These are phyloP conservation scores for Scedosporium dehoogii DNA, from an alignment of 2,329 filamentous ascomycete genomes.

Conservation along the genomic window DNA sequence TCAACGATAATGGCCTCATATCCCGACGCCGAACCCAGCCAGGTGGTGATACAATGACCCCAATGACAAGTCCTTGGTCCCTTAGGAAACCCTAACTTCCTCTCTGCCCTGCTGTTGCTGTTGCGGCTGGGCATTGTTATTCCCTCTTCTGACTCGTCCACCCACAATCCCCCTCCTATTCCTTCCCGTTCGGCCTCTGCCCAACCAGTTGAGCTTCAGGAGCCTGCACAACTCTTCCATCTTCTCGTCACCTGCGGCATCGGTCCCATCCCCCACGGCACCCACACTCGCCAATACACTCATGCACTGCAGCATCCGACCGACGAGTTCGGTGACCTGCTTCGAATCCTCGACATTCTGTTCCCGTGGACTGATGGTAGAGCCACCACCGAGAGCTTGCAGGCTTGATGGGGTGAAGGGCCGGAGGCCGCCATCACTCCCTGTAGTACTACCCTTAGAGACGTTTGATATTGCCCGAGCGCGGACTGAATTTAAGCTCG, in stretches of 20 bases:
- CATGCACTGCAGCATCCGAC: constrained; percentile 91
- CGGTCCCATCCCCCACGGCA: constrained; percentile 30
- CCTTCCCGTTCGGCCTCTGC: constrained; percentile 76
- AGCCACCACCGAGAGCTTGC: constrained; percentile 21
- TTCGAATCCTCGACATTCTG: constrained; percentile 59
- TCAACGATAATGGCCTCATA: neutral
- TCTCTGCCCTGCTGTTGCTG: constrained; percentile 23
- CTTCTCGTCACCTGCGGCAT: constrained; percentile 64
- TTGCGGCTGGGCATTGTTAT: neutral
- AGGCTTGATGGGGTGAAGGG: constrained; percentile 39
- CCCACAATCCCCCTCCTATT: constrained; percentile 88
- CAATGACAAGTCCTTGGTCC: no score
- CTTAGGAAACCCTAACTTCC: constrained; percentile 29
- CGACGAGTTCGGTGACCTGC: constrained; percentile 87
- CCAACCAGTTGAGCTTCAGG: constrained; percentile 94
- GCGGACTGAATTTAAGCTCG: constrained; percentile 44
- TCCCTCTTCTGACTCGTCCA: constrained; percentile 37
- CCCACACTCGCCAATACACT: constrained; percentile 74
- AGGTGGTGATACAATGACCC: neutral
- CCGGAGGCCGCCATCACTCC: constrained; percentile 28
- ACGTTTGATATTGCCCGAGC: constrained; percentile 84
- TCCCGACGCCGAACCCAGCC: neutral
- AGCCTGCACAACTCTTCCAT: constrained; percentile 78
- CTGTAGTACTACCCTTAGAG: constrained; percentile 46
- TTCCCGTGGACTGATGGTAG: constrained; percentile 32